Percentiles rank a stretch among this genome's conserved stretches.
Conservation (phyloP, 192 early-diverging fungal species). For the Coemansia sp. region DNA sequence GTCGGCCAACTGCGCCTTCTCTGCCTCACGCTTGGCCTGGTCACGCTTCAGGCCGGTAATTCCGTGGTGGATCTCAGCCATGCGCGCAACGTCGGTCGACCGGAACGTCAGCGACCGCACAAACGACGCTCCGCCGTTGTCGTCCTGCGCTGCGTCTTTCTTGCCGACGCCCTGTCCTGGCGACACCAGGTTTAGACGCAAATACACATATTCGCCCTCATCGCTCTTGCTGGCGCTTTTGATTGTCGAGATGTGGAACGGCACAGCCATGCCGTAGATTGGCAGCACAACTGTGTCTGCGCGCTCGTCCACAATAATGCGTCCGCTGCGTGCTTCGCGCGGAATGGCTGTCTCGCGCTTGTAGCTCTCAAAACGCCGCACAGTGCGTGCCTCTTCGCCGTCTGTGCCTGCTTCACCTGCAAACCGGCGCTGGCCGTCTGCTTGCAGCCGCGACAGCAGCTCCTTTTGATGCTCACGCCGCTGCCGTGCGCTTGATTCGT, state of each 20-base stretch:
- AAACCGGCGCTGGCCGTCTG: conserved; percentile 80
- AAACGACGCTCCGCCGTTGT: conserved; percentile 85
- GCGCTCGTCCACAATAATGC: conserved; percentile 86
- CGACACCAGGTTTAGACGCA: conserved; percentile 94
- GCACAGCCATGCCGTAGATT: conserved; percentile 93
- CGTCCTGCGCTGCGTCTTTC: conserved; percentile 86
- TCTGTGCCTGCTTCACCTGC: conserved; percentile 62
- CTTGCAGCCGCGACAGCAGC: conserved; percentile 71
- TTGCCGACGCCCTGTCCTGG: conserved; percentile 91
- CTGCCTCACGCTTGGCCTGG: conserved; percentile 87
- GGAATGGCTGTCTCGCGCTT: conserved; percentile 86
- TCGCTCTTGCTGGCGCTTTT: conserved; percentile 94
- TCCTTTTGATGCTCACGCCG: conserved; percentile 88
- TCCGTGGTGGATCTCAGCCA: conserved; percentile 80
- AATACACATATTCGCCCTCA: conserved; percentile 85
- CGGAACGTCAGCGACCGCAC: conserved; percentile 91
- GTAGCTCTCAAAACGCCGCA: conserved; percentile 95
- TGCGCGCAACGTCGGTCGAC: conserved; percentile 76
- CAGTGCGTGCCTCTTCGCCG: conserved; percentile 68
- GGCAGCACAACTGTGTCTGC: conserved; percentile 89
- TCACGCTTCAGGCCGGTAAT: conserved; percentile 93
- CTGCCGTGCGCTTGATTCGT: conserved; percentile 73
- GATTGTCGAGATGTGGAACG: conserved; percentile 96
- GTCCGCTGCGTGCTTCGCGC: conserved; percentile 71
- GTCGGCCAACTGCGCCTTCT: conserved; percentile 93